phyloP scores from a whole-genome alignment of 2,329 filamentous ascomycete genomes.

The Fusarium sp. region DNA sequence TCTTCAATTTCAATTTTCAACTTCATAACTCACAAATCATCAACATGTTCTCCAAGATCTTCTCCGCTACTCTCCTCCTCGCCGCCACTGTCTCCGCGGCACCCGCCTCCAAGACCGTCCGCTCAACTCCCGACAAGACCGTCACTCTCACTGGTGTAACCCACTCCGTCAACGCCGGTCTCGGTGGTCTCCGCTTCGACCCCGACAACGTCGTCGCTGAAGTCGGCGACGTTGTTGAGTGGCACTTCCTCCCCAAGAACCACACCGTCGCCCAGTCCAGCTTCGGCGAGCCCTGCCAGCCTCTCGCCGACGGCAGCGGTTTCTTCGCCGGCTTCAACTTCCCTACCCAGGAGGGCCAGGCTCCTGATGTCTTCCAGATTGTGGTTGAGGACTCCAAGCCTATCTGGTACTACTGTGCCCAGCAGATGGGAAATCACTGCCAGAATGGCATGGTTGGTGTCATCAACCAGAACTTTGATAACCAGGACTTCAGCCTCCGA shows the following conservation, averaged over 20 bases:
- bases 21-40: neutral
- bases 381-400: conserved; percentile 52
- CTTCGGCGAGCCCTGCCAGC: conserved; percentile 55
- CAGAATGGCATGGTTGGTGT: conserved; percentile 59
- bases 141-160: conserved; percentile 52
- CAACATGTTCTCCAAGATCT: conserved; percentile 48
- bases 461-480: conserved; percentile 59
- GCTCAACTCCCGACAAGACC: conserved; percentile 45
- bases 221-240: conserved; percentile 62
- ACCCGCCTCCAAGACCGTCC: conserved; percentile 45
- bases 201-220: conserved; percentile 60
- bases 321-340: conserved; percentile 60
- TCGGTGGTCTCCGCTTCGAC: conserved; percentile 57
- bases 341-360: conserved; percentile 48
- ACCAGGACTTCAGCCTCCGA: conserved; percentile 50
- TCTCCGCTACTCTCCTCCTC: conserved; percentile 44
- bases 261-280: conserved; percentile 59
- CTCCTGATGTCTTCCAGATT: conserved; percentile 55
- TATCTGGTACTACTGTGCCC: conserved; percentile 58
- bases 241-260: conserved; percentile 62
- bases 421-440: conserved; percentile 56
- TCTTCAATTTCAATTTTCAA: neutral
- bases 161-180: conserved; percentile 57
- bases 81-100: conserved; percentile 45
- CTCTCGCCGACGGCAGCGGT: conserved; percentile 48